These are phyloP conservation scores for Puccinia polysora DNA, from an alignment of 1,284 basidiomycete species.

Conservation along the genomic window DNA sequence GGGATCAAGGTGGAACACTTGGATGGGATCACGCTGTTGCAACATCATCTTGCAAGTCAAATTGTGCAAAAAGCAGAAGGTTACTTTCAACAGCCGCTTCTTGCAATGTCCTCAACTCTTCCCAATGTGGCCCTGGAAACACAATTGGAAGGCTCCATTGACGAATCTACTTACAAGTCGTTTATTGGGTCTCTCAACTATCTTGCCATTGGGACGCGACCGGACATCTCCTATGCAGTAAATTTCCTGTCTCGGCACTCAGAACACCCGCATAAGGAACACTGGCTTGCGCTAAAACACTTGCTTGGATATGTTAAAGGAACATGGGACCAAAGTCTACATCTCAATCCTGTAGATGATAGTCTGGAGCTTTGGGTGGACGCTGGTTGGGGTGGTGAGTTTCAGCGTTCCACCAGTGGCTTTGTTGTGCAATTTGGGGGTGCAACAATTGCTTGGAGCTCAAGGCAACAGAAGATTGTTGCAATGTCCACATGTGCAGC, in stretches of 20 bases:
- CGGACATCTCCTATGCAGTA: not conserved
- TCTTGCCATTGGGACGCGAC: not conserved
- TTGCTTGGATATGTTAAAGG: not conserved
- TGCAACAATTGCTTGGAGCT: not conserved
- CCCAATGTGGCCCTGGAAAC: not conserved
- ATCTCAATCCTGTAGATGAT: not conserved
- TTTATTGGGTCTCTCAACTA: slow-evolving; percentile 1
- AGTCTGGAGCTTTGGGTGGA: not conserved
- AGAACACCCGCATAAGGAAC: not conserved
- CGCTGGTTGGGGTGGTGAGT: not conserved
- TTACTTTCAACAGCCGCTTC: not conserved
- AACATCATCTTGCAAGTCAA: not conserved
- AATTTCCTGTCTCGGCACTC: not conserved
- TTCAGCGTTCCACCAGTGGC: not conserved
- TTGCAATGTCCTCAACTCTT: not conserved
- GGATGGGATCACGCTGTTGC: not conserved
- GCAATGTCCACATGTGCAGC: not conserved
- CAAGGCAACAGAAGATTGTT: not conserved
- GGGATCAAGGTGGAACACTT: not conserved
- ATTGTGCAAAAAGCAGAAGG: not conserved
- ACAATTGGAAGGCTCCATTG: not conserved
- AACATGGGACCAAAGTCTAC: not conserved
- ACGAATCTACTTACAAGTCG: not conserved
- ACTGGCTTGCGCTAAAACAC: not conserved
- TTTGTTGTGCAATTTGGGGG: not conserved